Base-by-base conservation (phyloP, 345 rosid species). In the Heritiera littoralis region DNA sequence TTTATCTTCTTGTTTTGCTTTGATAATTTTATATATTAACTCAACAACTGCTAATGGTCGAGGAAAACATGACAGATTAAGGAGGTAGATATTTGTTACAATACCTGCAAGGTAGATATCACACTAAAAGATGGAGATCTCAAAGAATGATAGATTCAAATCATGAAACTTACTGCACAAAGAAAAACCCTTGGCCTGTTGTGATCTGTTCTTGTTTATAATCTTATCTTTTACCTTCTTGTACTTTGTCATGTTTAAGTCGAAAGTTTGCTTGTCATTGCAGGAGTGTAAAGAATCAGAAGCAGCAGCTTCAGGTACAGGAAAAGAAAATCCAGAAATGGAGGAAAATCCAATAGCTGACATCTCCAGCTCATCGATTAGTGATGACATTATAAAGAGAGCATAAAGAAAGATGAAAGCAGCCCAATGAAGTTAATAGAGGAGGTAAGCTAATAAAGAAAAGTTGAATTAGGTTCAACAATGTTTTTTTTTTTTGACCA, bases 371-470 rank as follows among this genome's bases (percentile, higher is more conserved):
- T 54, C 48, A 54, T 35, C 11, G 40, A n/a, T 35, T 18, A 55
- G 17, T 7, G 48, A 35, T 35, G 38, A 1, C 2, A 35, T 3
- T 35, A 1, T 35, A 3, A 35, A 35, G 38, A 35, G 3, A 35
- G 38, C 38, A 35, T 35, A 35, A 35, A 35, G 38, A 1, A 35
- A 35, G 38, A 35, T 35, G 48, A 35, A 77, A 79, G 51, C 52
- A 52, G 67, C 69, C 17, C 7, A 6, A 15, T 43, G 48, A 65
- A 81, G 38, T 54, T n/a, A 46, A 48, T 78, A 45, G 72, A 83
- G 60, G 74, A 76, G 81, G 89, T 80, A n/a, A 72, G 76, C 55
- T 43, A 67, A 43, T 43, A 67, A 15, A 23, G 28, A 23, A 23
- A 23, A 23, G 28, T 23, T 23, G 28, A 23, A 23, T 23, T 23